A percentile compares a stretch with the other conserved stretches of the same genome.
Evolutionary conservation across 345 rosid species (phyloP).

Genomic region (Moricandia moricandioides): DNA sequence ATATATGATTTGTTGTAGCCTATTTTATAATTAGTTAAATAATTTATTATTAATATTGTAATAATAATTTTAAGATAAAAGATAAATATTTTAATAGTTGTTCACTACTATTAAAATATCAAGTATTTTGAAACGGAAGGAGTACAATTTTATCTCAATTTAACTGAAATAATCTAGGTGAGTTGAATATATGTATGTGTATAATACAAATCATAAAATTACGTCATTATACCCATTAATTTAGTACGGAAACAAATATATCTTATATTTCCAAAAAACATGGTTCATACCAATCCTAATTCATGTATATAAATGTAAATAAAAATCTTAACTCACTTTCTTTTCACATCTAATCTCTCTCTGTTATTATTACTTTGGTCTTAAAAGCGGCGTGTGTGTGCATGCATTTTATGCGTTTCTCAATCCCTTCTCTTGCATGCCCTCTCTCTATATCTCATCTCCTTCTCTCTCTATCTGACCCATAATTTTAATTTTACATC

Average conservation of each 20-base stretch:
- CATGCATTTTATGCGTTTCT: constrained; percentile 72
- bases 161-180: too few species aligned
- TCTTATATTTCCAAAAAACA: neutral
- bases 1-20: too few species aligned
- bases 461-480: constrained; percentile 29
- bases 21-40: too few species aligned
- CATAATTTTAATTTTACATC: constrained; percentile 27
- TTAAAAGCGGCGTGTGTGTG: constrained; percentile 73
- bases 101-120: too few species aligned
- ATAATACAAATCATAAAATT: too few species aligned
- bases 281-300: constrained; percentile 21
- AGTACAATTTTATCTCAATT: too few species aligned
- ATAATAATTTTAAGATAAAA: too few species aligned
- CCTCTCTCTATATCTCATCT: constrained; percentile 39
- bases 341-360: neutral
- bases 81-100: too few species aligned
- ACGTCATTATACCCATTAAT: neutral
- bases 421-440: constrained; percentile 44
- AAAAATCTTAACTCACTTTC: neutral
- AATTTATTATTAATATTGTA: too few species aligned
- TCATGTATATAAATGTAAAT: neutral
- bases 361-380: neutral
- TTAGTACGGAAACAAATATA: neutral
- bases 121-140: too few species aligned
- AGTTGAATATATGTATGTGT: too few species aligned